Evolutionary conservation across 202 grass and related monocot genomes (phyloP), one percentile per base, ranked within the genome.

Genomic region (Schoenoplectus triqueter): DNA sequence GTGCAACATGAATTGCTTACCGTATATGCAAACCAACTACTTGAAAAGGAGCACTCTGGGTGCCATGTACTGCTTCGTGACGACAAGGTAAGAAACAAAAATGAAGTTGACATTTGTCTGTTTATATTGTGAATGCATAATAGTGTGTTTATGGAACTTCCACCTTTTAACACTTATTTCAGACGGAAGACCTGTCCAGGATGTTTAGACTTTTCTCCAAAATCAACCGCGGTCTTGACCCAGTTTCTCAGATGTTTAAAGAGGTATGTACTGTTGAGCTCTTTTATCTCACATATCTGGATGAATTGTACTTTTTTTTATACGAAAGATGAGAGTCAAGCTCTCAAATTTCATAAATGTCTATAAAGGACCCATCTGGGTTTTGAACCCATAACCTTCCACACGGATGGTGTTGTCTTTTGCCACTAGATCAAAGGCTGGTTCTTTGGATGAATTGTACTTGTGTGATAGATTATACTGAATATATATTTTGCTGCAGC

Each of bases 1-100:
- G 93, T 96, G 66, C 96, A 99, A 91, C 89, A 94, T 84, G 96
- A 99, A 80, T 89, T 99, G 73, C 89, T 99, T 73, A 91, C 90
- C 54, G 89, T 84, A 73, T 96, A 99, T 91, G 93, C 91, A 86
- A 99, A 77, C 69, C 96, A 90, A 31, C 91, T 99, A 82, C 84
- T 99, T 73, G 93, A 99, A 80, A 99, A 99, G 73, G 96, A 99
- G 44, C 91, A 99, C 84, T 99, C 96, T 85, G 96, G 96, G 62
- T 99, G 96, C 85, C 90, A 86, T 90, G 96, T 94, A 73, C 88
- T 99, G 85, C 96, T 99, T 81, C 86, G 81, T 50, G 96, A 99
- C 86, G 96, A 99, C 40, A 99, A 99, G 90, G 96, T 99, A 82
- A 74, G 84, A 78, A 78, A 8, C 61, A 59, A 14, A 59, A 82